Percentiles rank a stretch among this genome's conserved stretches.
Conservation (phyloP, 352 stramenopile species). For the Phytophthora brassicae region DNA sequence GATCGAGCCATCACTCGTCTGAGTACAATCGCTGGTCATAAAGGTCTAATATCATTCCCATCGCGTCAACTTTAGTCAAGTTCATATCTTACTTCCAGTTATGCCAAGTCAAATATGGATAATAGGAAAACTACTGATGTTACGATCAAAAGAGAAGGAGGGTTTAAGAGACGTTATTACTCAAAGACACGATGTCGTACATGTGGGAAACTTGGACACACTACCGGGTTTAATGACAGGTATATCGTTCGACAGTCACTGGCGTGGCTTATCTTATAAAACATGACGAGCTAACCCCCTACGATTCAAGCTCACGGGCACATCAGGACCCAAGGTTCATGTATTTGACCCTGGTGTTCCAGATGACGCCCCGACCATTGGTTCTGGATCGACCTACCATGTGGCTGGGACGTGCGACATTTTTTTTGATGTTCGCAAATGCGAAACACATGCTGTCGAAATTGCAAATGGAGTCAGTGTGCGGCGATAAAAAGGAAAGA, state of each 20-base stretch:
- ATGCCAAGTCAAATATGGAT: background rate
- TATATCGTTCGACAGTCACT: background rate
- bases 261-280: background rate
- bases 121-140: background rate
- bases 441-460: constrained; percentile 8
- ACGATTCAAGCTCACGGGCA: constrained; percentile 1
- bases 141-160: background rate
- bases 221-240: background rate
- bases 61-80: background rate
- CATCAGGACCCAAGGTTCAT: background rate
- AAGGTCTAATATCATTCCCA: background rate
- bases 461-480: background rate
- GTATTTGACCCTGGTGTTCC: background rate
- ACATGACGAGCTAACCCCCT: background rate
- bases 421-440: constrained; percentile 1
- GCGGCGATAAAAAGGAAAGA: background rate
- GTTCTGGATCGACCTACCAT: constrained; percentile 8
- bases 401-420: background rate
- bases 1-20: constrained; percentile 1
- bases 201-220: constrained; percentile 9
- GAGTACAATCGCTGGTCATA: no score
- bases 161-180: background rate
- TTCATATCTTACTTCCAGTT: background rate
- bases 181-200: constrained; percentile 2
- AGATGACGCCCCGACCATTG: constrained; percentile 2